Conservation (phyloP, 352 stramenopile genomes). For the Globisporangium lucens region DNA sequence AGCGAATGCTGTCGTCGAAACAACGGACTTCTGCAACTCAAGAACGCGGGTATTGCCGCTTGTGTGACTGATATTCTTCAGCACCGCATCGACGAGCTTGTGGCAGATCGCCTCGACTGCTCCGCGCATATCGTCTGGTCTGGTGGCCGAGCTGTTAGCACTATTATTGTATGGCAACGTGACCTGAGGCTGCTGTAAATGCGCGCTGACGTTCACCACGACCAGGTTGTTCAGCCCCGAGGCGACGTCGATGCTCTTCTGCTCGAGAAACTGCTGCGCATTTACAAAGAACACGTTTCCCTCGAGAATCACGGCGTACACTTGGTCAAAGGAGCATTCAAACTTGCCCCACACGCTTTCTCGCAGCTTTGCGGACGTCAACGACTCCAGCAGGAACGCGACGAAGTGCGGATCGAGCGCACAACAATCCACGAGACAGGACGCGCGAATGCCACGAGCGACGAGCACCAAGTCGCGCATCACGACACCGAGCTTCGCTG, state of each 20-base stretch:
- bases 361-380: conserved; percentile 4
- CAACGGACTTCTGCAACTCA: background rate
- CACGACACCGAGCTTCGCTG: conserved; percentile 27
- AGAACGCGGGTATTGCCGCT: conserved; percentile 1
- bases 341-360: background rate
- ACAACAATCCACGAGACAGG: conserved; percentile 46
- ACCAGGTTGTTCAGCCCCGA: conserved; percentile 19
- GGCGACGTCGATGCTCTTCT: conserved; percentile 29
- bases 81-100: background rate
- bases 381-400: conserved; percentile 21
- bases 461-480: conserved; percentile 39
- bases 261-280: conserved; percentile 25
- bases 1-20: conserved; percentile 28
- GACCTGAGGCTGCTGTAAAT: conserved; percentile 13
- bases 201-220: conserved; percentile 36
- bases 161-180: background rate
- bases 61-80: background rate
- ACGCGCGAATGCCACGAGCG: conserved; percentile 29
- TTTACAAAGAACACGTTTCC: conserved; percentile 49
- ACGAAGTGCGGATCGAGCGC: conserved; percentile 23
- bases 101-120: conserved; percentile 4
- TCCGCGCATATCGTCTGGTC: background rate
- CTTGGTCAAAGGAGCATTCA: conserved; percentile 2
- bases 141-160: background rate
- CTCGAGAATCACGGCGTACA: conserved; percentile 31